Evolutionary conservation across 257 asterid genomes (phyloP).

Genomic region (Fraxinus cuspidata): DNA sequence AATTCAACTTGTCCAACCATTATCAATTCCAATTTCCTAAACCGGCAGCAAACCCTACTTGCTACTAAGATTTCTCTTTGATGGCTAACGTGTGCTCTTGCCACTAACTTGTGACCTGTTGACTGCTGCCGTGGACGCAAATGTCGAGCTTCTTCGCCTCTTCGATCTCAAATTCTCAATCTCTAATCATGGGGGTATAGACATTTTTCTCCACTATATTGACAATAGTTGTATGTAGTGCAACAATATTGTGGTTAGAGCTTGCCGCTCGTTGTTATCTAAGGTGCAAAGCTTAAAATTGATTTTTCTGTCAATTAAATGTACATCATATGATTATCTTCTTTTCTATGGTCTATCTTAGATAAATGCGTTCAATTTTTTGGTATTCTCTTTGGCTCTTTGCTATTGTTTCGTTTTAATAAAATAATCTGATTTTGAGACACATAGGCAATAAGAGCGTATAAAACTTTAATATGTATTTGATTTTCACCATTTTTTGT

Average conservation of each 20-base stretch:
- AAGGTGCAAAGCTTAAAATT: constrained; percentile 54
- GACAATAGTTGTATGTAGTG: constrained; percentile 76
- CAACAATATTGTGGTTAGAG: constrained; percentile 56
- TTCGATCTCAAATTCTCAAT: constrained; percentile 28
- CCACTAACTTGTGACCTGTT: too few relatives aligned
- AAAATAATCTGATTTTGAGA: not conserved
- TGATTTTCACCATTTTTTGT: not conserved
- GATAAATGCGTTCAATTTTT: not conserved
- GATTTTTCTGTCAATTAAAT: not conserved
- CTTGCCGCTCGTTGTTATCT: constrained; percentile 75
- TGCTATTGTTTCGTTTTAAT: not conserved
- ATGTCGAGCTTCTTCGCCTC: too few relatives aligned
- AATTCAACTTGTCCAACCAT: too few relatives aligned
- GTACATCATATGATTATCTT: not conserved
- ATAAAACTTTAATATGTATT: too few relatives aligned
- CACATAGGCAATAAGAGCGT: not conserved
- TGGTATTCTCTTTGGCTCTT: too few relatives aligned
- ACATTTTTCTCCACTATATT: constrained; percentile 61
- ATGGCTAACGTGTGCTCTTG: too few relatives aligned
- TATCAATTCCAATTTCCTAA: too few relatives aligned
- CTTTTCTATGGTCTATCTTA: not conserved
- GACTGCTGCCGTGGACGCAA: too few relatives aligned
- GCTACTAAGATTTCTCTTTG: too few relatives aligned
- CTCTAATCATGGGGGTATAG: constrained; percentile 76
- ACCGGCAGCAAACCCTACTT: too few relatives aligned